Base-by-base conservation (phyloP, 345 rosid genomes). In the Orychophragmus violaceus region DNA sequence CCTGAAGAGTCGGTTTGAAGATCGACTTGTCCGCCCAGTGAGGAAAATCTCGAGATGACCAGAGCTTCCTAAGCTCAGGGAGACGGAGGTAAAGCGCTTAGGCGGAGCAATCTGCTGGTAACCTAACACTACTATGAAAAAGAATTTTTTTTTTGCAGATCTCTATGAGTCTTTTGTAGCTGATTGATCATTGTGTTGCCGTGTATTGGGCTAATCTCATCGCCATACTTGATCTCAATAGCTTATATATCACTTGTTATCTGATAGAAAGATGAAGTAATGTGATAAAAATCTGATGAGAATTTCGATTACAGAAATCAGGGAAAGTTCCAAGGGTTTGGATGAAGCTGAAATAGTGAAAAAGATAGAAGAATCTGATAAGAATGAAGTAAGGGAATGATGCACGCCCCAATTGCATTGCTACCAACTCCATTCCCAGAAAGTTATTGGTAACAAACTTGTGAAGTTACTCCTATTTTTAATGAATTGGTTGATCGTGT, bases 311-410 rank as follows among this genome's bases (percentile, higher is more conserved):
- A 49, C 76, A 94, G 99, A 82, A 82, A 76, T 94, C 99, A 56
- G 99, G 96, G 45, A 75, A 51, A 64, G 80, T 85, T 54, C 97
- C 99, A 30, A 97, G 99, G 29, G 91, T 91, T n/a, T 96, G 99
- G 29, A 59, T n/a, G n/a, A n/a, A n/a, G n/a, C n/a, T n/a, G n/a
- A n/a, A n/a, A n/a, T n/a, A n/a, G n/a, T n/a, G n/a, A n/a, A n/a
- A n/a, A n/a, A n/a, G n/a, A n/a, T n/a, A n/a, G n/a, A n/a, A n/a
- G n/a, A n/a, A n/a, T n/a, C n/a, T n/a, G n/a, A n/a, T n/a, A n/a
- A n/a, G n/a, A n/a, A n/a, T n/a, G n/a, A n/a, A n/a, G n/a, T n/a
- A n/a, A n/a, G n/a, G n/a, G n/a, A n/a, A n/a, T 91, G 90, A 78
- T 80, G 28, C 99, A 94, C 66, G 95, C 96, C 21, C 99, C 97